Evolutionary conservation across 2,329 filamentous ascomycete genomes (phyloP).

Genomic region (Exophiala sp.): DNA sequence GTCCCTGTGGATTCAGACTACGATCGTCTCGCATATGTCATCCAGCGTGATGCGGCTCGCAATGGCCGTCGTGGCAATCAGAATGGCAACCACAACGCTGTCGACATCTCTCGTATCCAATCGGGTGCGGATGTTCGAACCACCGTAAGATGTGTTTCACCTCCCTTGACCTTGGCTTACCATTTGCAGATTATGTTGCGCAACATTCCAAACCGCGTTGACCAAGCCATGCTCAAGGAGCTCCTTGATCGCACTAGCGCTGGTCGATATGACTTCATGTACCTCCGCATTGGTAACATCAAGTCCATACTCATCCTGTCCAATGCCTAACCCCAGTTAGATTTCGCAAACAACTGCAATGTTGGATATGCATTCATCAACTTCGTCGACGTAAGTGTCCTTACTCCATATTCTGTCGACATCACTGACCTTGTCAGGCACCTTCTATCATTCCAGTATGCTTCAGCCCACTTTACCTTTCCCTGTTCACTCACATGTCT

Average conservation of each 20-base stretch:
- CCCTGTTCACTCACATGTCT: conserved; percentile 53
- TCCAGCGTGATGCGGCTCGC: conserved; percentile 20
- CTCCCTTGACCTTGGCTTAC: conserved; percentile 11
- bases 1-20: conserved; percentile 35
- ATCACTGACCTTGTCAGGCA: conserved; percentile 17
- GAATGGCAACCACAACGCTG: conserved; percentile 41
- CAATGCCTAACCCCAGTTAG: conserved; percentile 35
- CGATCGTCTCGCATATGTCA: conserved; percentile 28
- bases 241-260: conserved; percentile 75
- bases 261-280: conserved; percentile 91
- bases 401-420: neutral
- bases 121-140: conserved; percentile 70
- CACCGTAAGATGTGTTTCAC: conserved; percentile 54
- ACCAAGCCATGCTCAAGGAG: conserved; percentile 68
- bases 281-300: conserved; percentile 71
- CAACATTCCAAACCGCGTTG: conserved; percentile 89
- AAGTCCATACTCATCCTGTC: neutral
- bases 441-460: conserved; percentile 23
- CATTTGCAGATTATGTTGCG: conserved; percentile 75
- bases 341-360: conserved; percentile 80
- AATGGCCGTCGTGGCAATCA: conserved; percentile 20
- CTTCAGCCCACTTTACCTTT: neutral
- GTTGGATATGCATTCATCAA: conserved; percentile 98
- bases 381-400: conserved; percentile 67
- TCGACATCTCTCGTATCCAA: conserved; percentile 44